Base-by-base conservation (phyloP, 306 rosid genomes). In the Prunus mongolica region DNA sequence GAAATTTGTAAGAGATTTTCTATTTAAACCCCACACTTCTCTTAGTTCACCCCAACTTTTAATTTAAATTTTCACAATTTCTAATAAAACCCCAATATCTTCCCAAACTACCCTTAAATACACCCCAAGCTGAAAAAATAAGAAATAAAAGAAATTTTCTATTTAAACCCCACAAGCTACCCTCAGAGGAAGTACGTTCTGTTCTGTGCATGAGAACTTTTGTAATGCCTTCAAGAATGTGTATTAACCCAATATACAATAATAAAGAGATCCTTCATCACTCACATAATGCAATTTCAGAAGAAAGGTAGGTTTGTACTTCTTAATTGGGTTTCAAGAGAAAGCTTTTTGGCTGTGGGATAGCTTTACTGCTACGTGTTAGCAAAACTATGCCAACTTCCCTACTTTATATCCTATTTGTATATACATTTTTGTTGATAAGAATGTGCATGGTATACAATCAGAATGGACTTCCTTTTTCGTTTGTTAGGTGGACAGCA, bases 191-290 rank as follows among this genome's bases (percentile, higher is more conserved):
- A 24, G 25, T 24, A 24, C 25, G 25, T 24, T 24, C 25, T 24
- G 25, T 24, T 24, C 25, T 24, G 1, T 1, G 25, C 1, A 24
- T 24, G 25, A 92, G 97, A 82, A 92, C 89, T 75, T 89, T 95
- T 71, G 98, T 95, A 12, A 80, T 95, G 96, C 98, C 98, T 11
- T 89, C 98, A 2, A 92, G 96, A 86, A 90, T 95, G 97, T 95
- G 96, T 64, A 90, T 95, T 77, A 95, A 85, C 81, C 97, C 98
- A 28, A 84, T 92, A 46, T 97, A 95, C 78, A 92, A 95, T 78
- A 89, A 89, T 81, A 92, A 92, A 79, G 98, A 93, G 76, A 87
- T 95, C 73, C 89, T 92, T 90, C 98, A 86, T 46, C 86, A 51
- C 20, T 78, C 91, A 13, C 54, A 44, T 22, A 82, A 81, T 51